Base-by-base conservation (phyloP, 2,329 filamentous ascomycete species). In the Paramyrothecium sp. region DNA sequence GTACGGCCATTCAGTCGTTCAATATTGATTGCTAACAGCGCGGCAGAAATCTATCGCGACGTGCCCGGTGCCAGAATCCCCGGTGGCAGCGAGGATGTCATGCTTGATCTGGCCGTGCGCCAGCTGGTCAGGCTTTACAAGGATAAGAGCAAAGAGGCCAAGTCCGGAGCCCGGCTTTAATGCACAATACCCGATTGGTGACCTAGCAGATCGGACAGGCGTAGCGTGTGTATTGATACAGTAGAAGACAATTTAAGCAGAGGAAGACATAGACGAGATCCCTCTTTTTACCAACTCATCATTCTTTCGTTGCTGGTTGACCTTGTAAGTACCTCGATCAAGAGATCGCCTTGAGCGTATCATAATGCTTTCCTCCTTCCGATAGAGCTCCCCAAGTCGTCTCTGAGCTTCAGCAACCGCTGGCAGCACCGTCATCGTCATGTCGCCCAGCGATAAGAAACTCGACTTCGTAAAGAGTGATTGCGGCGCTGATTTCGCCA, bases 381-480 rank as follows among this genome's bases (percentile, higher is more conserved):
- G 74, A 72, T 81, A 19, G 72, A 69, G 52, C 69, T 77, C 0
- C 78, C 79, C 1, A 59, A 58, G 21, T 61, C 76, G 56, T 64
- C 63, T 1, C 69, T 72, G 50, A 69, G 59, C 51, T 74, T 64
- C 47, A 63, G 60, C 3, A 71, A 76, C 55, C 72, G 78, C 76
- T 2, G 82, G 82, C 10, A 80, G 81, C 11, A 78, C 62, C 2
- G 78, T 77, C 1, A 79, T 83, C 57, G 71, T 81, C 22, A 83
- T 79, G 0, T 83, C 81, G 0, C 81, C 79, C 1, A 81, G 78
- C 7, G 78, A 83, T 56, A 69, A 66, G 10, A 84, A 84, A 61
- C 71, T 82, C 1, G 63, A 71, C 16, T 68, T 67, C 7, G 77
- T 80, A 3, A 75, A 71, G 60, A 69, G 79, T 44, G 61, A 65